Evolutionary conservation across 2,329 filamentous ascomycete species (phyloP).

Genomic region (Phialocephala sp.): DNA sequence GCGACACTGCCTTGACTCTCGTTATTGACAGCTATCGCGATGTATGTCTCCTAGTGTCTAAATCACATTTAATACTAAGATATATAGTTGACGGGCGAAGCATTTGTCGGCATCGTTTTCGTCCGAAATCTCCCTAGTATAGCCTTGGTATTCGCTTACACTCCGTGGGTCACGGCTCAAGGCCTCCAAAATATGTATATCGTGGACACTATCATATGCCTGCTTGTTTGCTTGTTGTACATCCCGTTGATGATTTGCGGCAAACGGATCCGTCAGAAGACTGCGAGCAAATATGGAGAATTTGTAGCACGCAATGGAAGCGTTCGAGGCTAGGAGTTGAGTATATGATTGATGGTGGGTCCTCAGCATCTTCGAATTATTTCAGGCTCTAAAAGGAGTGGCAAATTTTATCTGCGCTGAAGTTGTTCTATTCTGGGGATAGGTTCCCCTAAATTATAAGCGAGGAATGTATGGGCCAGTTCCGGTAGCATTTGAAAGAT

Average conservation of each 20-base stretch:
- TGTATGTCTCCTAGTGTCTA: background rate
- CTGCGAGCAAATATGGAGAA: background rate
- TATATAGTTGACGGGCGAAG: conserved; percentile 51
- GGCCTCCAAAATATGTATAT: conserved; percentile 49
- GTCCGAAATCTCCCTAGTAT: conserved; percentile 51
- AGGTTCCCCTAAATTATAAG: no score
- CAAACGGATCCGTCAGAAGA: background rate
- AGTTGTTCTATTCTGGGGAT: no score
- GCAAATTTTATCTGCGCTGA: no score
- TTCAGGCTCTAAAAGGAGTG: no score
- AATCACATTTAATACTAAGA: background rate
- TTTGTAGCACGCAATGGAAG: background rate
- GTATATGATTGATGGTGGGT: background rate
- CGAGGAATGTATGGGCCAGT: no score
- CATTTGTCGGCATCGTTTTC: conserved; percentile 52
- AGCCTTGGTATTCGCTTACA: conserved; percentile 52
- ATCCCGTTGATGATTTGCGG: conserved; percentile 21
- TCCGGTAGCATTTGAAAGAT: no score
- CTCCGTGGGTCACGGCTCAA: conserved; percentile 43
- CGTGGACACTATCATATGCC: background rate
- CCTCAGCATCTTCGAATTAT: no score
- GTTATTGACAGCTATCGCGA: background rate
- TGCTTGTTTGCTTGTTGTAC: conserved; percentile 10
- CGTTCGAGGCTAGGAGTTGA: background rate
- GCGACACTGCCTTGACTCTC: background rate